These are phyloP conservation scores for Pseudonectria buxi DNA, from an alignment of 2,329 filamentous ascomycete species.

Conservation along the genomic window DNA sequence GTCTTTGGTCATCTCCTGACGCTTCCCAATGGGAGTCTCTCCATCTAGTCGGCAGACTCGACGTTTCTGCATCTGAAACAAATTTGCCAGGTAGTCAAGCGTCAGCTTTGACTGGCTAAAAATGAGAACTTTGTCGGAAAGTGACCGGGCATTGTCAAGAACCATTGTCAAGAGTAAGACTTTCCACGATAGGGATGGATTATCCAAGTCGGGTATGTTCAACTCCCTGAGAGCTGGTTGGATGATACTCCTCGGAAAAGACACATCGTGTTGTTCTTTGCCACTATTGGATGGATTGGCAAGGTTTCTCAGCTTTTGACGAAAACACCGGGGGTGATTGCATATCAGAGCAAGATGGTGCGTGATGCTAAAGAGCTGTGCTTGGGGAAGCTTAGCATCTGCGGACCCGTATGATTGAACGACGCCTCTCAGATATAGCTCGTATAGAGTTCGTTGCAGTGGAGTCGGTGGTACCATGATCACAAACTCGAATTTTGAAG, in stretches of 20 bases:
- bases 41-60: constrained; percentile 62
- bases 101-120: constrained; percentile 70
- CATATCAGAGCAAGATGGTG: constrained; percentile 41
- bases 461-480: constrained; percentile 64
- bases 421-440: constrained; percentile 32
- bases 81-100: constrained; percentile 58
- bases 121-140: constrained; percentile 68
- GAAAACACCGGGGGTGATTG: constrained; percentile 46
- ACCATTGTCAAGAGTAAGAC: constrained; percentile 62
- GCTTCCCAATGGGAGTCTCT: constrained; percentile 42
- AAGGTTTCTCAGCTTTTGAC: constrained; percentile 23
- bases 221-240: constrained; percentile 30
- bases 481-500: constrained; percentile 74
- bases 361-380: constrained; percentile 29
- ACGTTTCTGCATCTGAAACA: constrained; percentile 45
- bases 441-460: constrained; percentile 59
- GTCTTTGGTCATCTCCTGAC: constrained; percentile 57
- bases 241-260: constrained; percentile 22
- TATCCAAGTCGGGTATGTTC: constrained; percentile 33
- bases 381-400: constrained; percentile 3
- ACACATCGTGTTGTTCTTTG: constrained; percentile 3
- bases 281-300: neutral
- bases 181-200: constrained; percentile 58
- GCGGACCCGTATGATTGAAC: neutral
- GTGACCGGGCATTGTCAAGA: constrained; percentile 53